Evolutionary conservation across 2,329 filamentous ascomycete species (phyloP), one percentile per base, ranked within the genome.

Genomic region (Aspergillus brunneoviolaceus): DNA sequence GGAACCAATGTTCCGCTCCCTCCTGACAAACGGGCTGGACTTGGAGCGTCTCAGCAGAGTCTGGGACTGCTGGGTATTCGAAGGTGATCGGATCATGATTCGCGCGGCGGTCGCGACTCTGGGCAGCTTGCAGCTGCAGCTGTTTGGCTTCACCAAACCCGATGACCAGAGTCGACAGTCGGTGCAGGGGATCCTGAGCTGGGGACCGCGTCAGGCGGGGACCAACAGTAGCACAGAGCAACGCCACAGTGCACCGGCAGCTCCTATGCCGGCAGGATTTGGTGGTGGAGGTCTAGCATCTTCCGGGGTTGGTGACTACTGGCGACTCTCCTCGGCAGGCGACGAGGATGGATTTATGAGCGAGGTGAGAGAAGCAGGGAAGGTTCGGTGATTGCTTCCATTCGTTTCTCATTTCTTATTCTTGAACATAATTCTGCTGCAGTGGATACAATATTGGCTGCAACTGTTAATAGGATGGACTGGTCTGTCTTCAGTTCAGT

Each of bases 1-100:
- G 64, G 79, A 82, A 49, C 80, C 81, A 4, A 82, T 85, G 72
- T 82, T 86, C 68, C 78, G 79, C 57, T 81, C 77, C 4, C 72
- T 86, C 16, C 82, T 85, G 64, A 78, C 77, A 16, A 81, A 81
- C 55, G 78, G 81, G 1, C 75, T 85, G 1, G 78, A 80, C 48
- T 71, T 85, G 10, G 84, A 85, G 60, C 77, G 81, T 35, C 77
- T 83, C 11, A 81, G 80, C 51, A 77, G 85, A 3, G 75, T 87
- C 21, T 87, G 85, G 84, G 85, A 88, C 67, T 81, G 86, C 55
- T 86, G 83, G 72, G 81, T 83, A 2, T 84, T 88, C 59, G 85
- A 88, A 69, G 84, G 84, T 31, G 85, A 88, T 62, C 74, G 77
- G 23, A 75, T 79, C 49, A 71, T 81, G 60, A 77, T 81, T 52